Conservation (phyloP, 2,329 filamentous ascomycete genomes). For the Phialophora tarda region DNA sequence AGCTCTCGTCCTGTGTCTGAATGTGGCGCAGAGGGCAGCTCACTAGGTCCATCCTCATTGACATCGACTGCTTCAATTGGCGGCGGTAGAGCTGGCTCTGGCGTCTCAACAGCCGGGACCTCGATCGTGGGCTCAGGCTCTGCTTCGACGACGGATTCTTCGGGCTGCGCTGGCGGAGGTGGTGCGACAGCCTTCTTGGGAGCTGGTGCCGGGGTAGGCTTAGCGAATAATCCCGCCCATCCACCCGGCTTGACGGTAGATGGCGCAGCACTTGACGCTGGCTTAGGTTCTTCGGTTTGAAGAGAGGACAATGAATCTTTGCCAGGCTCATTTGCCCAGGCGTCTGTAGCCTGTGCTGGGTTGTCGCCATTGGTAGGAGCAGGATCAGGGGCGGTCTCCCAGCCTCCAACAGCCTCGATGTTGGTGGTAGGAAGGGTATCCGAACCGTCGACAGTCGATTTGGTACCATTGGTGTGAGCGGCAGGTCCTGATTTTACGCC, state of each 20-base stretch:
- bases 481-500: conserved; percentile 49
- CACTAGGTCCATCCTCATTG: conserved; percentile 44
- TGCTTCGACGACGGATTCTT: conserved; percentile 26
- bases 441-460: conserved; percentile 37
- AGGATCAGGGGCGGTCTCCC: conserved; percentile 37
- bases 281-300: conserved; percentile 44
- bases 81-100: conserved; percentile 48
- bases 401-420: conserved; percentile 40
- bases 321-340: conserved; percentile 40
- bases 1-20: conserved; percentile 47
- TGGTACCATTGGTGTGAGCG: conserved; percentile 52
- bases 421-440: conserved; percentile 29
- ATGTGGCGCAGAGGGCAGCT: conserved; percentile 39
- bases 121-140: conserved; percentile 40
- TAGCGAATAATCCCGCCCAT: conserved; percentile 79
- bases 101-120: conserved; percentile 47
- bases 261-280: conserved; percentile 30
- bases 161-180: conserved; percentile 33
- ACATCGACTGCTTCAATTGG: conserved; percentile 48
- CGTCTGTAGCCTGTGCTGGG: conserved; percentile 33
- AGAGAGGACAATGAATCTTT: conserved; percentile 40
- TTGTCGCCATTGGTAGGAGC: conserved; percentile 40
- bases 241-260: conserved; percentile 36
- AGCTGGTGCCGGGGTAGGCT: conserved; percentile 64
- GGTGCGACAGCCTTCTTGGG: conserved; percentile 58